A percentile compares a stretch with the other conserved stretches of the same genome.
Evolutionary conservation across 768 basidiomycete species (phyloP).

Genomic region (Trametopsis cervina): DNA sequence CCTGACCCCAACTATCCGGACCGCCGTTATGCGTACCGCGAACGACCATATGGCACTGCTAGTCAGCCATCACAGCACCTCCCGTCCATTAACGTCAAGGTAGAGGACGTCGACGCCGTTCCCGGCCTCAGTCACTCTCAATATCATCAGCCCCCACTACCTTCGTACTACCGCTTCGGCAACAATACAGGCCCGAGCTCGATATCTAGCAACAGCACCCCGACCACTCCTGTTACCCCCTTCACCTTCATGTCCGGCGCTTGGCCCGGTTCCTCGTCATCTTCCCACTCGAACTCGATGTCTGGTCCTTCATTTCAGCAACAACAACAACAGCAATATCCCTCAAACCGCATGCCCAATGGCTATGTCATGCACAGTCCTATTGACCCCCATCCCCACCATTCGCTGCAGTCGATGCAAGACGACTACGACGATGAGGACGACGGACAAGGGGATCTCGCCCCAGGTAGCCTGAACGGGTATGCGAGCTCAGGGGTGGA

Average conservation of each 20-base stretch:
- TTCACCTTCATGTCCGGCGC: constrained; percentile 21
- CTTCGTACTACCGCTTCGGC: constrained; percentile 10
- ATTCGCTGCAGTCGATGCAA: constrained; percentile 17
- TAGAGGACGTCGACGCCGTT: constrained; percentile 13
- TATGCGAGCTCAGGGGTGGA: constrained; percentile 16
- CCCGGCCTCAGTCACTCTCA: constrained; percentile 7
- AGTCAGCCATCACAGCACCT: constrained; percentile 5
- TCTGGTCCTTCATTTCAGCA: constrained; percentile 16
- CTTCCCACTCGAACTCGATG: constrained; percentile 12
- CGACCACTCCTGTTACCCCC: constrained; percentile 17
- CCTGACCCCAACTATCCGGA: constrained; percentile 13
- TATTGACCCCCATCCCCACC: constrained; percentile 11
- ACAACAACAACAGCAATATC: constrained; percentile 12
- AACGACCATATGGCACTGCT: constrained; percentile 4
- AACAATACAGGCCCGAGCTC: constrained; percentile 5
- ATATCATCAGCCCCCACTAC: constrained; percentile 3
- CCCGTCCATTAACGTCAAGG: constrained; percentile 7
- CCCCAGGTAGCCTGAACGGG: constrained; percentile 20
- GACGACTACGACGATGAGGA: constrained; percentile 58
- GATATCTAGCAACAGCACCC: constrained; percentile 12
- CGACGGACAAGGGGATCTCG: constrained; percentile 45
- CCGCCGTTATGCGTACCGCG: constrained; percentile 13
- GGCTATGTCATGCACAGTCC: constrained; percentile 12
- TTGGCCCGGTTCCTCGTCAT: constrained; percentile 13
- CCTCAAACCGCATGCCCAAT: constrained; percentile 13